A percentile compares a stretch with the other conserved stretches of the same genome.
Conservation (phyloP, 352 stramenopile species). For the Phytophthora chlamydospora region DNA sequence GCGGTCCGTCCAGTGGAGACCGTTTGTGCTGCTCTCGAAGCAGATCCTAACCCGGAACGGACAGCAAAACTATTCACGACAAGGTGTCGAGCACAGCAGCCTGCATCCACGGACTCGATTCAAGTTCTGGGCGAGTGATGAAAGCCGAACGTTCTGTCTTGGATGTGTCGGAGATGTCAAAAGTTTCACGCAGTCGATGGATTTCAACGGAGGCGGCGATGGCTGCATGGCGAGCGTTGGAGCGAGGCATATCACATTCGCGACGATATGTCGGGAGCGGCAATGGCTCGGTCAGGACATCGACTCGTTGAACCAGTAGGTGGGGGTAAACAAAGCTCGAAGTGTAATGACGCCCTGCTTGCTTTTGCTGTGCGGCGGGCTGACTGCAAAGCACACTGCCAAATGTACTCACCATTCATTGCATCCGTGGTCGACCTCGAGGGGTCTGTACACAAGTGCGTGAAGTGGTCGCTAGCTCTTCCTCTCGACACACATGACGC, state of each 20-base stretch:
- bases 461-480: too few species aligned
- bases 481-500: too few species aligned
- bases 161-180: not conserved
- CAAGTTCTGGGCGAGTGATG: not conserved
- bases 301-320: too few species aligned
- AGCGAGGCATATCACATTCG: constrained; percentile 13
- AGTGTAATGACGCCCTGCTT: not conserved
- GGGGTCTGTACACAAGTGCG: too few species aligned
- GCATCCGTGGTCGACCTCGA: too few species aligned
- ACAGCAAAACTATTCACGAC: not conserved
- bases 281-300: not conserved
- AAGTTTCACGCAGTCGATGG: not conserved
- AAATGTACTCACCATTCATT: too few species aligned
- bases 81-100: not conserved
- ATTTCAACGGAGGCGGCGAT: constrained; percentile 1
- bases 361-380: not conserved
- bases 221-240: constrained; percentile 7
- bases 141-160: constrained; percentile 7
- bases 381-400: too few species aligned
- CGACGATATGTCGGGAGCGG: constrained; percentile 21
- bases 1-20: not conserved
- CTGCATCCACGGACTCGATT: not conserved
- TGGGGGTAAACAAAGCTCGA: not conserved
- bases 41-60: not conserved
- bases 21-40: not conserved